Percentiles rank a stretch among this genome's conserved stretches.
Evolutionary conservation across 805 yeast species (phyloP).

Genomic region (Metschnikowia cerradonensis): DNA sequence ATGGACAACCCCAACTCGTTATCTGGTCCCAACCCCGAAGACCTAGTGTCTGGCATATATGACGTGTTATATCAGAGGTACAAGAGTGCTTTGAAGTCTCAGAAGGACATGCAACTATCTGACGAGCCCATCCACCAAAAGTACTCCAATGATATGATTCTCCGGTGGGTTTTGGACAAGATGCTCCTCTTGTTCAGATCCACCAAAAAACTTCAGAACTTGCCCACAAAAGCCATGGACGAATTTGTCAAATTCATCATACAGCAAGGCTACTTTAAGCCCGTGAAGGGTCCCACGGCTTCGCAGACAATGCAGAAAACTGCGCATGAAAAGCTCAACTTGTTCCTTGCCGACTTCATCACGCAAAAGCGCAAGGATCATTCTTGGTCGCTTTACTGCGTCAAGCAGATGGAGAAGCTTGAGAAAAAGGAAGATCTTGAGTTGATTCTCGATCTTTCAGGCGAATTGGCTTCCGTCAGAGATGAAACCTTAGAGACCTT

Average conservation of each 20-base stretch:
- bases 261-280: slow-evolving; percentile 38
- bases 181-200: slow-evolving; percentile 49
- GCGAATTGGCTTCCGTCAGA: slow-evolving; percentile 47
- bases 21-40: slow-evolving; percentile 12
- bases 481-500: slow-evolving; percentile 48
- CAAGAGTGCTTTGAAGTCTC: slow-evolving; percentile 19
- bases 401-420: slow-evolving; percentile 32
- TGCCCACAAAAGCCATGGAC: slow-evolving; percentile 25
- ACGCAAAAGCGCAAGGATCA: slow-evolving; percentile 40
- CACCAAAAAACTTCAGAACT: slow-evolving; percentile 31
- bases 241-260: slow-evolving; percentile 38
- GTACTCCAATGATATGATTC: slow-evolving; percentile 32
- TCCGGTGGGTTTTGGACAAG: slow-evolving; percentile 60
- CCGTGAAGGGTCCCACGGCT: slow-evolving; percentile 15
- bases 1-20: slow-evolving; percentile 13
- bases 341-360: slow-evolving; percentile 60
- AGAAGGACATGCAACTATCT: slow-evolving; percentile 8
- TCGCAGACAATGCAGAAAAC: slow-evolving; percentile 36
- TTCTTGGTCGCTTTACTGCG: slow-evolving; percentile 61
- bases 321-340: slow-evolving; percentile 61
- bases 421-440: slow-evolving; percentile 21
- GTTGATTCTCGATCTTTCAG: slow-evolving; percentile 49
- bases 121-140: slow-evolving; percentile 16
- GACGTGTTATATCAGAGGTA: slow-evolving; percentile 25
- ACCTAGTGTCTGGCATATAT: slow-evolving; percentile 20